Evolutionary conservation across 2,329 filamentous ascomycete species (phyloP).

Genomic region (Cercospora citrullina): DNA sequence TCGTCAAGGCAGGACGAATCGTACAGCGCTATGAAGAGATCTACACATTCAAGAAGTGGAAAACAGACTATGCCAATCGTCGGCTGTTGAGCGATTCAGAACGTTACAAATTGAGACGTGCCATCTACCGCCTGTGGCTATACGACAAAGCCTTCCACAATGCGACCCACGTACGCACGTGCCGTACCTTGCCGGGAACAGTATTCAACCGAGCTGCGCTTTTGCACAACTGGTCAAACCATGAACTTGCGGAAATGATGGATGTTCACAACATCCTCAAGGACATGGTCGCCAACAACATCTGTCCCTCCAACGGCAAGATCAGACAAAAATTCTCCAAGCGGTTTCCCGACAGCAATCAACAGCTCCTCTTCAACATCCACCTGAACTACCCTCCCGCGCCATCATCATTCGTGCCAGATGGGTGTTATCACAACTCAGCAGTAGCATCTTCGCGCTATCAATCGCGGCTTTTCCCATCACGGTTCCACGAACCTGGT

Average conservation of each 20-base stretch:
- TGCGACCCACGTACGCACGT: constrained; percentile 51
- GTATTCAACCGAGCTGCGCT: constrained; percentile 56
- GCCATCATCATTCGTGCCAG: constrained; percentile 33
- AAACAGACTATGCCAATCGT: constrained; percentile 56
- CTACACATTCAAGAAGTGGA: constrained; percentile 66
- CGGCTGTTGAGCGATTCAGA: constrained; percentile 55
- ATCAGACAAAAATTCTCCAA: constrained; percentile 61
- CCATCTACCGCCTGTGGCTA: constrained; percentile 62
- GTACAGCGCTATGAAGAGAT: constrained; percentile 61
- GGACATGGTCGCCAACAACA: constrained; percentile 57
- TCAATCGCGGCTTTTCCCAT: constrained; percentile 50
- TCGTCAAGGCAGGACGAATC: constrained; percentile 55
- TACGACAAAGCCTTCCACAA: constrained; percentile 61
- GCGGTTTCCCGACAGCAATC: constrained; percentile 52
- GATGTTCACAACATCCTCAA: constrained; percentile 58
- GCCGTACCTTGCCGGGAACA: constrained; percentile 49
- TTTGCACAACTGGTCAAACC: constrained; percentile 59
- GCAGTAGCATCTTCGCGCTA: constrained; percentile 41
- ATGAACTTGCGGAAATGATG: constrained; percentile 59
- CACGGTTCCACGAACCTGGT: constrained; percentile 53
- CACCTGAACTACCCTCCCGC: constrained; percentile 39
- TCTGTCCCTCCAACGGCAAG: constrained; percentile 63
- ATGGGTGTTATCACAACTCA: constrained; percentile 43
- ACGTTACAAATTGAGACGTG: constrained; percentile 54
- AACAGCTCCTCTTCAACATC: constrained; percentile 54